phyloP scores from a whole-genome alignment of 495 filamentous ascomycete genomes.

The Penicillium steckii region DNA sequence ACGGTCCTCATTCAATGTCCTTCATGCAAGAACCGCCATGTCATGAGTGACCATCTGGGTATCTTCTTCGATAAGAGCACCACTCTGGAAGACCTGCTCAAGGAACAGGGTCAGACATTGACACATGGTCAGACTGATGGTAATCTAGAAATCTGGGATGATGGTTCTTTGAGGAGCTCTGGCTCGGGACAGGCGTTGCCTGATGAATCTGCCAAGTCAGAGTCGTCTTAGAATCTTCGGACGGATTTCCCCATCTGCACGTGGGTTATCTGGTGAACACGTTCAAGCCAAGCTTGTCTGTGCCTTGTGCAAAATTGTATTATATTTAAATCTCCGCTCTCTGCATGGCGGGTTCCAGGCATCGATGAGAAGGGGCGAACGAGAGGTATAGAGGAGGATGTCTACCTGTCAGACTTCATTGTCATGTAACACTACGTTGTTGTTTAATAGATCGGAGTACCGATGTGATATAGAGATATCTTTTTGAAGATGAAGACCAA shows the following conservation, averaged over 20 bases:
- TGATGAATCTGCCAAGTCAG: constrained; percentile 1
- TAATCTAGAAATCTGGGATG: constrained; percentile 69
- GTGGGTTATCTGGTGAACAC: background rate
- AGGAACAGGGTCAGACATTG: constrained; percentile 30
- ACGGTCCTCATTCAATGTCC: constrained; percentile 87
- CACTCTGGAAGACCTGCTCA: constrained; percentile 38
- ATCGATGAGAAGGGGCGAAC: constrained; percentile 13
- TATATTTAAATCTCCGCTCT: constrained; percentile 24
- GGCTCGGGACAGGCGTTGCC: constrained; percentile 5
- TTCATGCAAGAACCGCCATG: constrained; percentile 75
- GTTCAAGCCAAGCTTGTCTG: background rate
- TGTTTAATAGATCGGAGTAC: constrained; percentile 9
- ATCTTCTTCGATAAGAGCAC: constrained; percentile 45
- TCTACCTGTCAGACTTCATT: constrained; percentile 3
- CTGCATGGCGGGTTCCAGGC: constrained; percentile 30
- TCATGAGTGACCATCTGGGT: constrained; percentile 85
- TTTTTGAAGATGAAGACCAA: too few relatives aligned
- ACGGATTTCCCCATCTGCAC: background rate
- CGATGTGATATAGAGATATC: too few relatives aligned
- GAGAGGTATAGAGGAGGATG: constrained; percentile 1
- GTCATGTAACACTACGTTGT: constrained; percentile 9
- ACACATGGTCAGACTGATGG: constrained; percentile 44
- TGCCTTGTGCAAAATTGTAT: constrained; percentile 1
- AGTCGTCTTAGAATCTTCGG: background rate
- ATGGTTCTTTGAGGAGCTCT: constrained; percentile 45